Base-by-base conservation (phyloP, 306 rosid species). In the Sechiopsis laciniata region DNA sequence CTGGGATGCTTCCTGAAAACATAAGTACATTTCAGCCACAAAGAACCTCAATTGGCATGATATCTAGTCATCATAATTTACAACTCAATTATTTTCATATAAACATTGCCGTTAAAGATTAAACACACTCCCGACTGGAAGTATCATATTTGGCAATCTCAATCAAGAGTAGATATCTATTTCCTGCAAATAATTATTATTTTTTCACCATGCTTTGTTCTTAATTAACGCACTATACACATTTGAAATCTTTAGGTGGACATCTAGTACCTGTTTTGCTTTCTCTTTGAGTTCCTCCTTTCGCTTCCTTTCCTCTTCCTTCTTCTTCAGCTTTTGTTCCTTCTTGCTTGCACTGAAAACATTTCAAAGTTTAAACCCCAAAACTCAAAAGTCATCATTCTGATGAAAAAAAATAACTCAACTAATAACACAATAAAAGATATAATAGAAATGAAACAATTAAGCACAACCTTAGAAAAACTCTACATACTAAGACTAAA, bases 251-350 rank as follows among this genome's bases (percentile, higher is more conserved):
- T 15, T 63, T 48, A 54, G 73, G 12, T 10, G 52, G 6, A 66
- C 11, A 1, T 1, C 10, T 42, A 66, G 61, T 53, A 85, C 97
- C 96, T 83, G 85, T 37, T 78, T 86, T 7, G 90, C 88, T 72
- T 87, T 91, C 76, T 91, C 96, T 78, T 87, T 91, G 75, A 88
- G 91, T 76, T 89, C 94, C 77, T 89, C 97, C 78, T 87, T 91
- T 26, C 87, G 88, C 77, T 64, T 74, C 70, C 88, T 81, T 71
- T 86, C 90, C 13, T 91, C 96, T 81, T 91, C 97, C 82, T 51
- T 86, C 82, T 89, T 88, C 77, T 84, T 89, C 55, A 70, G 77
- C 85, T 91, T 91, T 35, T 78, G 53, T 63, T 89, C 97, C 59
- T 89, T 88, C 82, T 91, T 91, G 66, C 75, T 83, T 35, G 91